Percentiles rank a stretch among this genome's conserved stretches.
Evolutionary conservation across 139 green algal genomes (phyloP).

Genomic region (Nannochloris sp.): DNA sequence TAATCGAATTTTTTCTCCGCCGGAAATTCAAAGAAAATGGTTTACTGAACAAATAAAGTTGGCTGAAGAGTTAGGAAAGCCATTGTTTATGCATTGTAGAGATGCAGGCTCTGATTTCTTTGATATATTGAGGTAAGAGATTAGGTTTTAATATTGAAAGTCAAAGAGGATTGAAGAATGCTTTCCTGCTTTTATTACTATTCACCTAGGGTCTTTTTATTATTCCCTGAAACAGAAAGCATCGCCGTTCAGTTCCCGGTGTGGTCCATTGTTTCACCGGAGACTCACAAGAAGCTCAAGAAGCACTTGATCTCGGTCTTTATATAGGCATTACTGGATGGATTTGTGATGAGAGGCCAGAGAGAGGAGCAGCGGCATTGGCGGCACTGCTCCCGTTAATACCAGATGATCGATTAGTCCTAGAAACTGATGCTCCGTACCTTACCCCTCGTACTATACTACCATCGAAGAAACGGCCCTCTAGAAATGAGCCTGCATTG

Average conservation of each 20-base stretch:
- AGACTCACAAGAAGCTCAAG: conserved; percentile 38
- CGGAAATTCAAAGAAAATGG: conserved; percentile 54
- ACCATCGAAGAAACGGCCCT: conserved; percentile 39
- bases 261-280: conserved; percentile 78
- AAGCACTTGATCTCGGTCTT: conserved; percentile 42
- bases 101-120: conserved; percentile 45
- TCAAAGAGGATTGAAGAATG: background rate
- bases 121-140: conserved; percentile 31
- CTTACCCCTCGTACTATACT: conserved; percentile 50
- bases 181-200: background rate
- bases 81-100: conserved; percentile 75
- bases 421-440: conserved; percentile 75
- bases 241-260: conserved; percentile 30
- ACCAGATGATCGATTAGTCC: conserved; percentile 52
- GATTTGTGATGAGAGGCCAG: conserved; percentile 61
- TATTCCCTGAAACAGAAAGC: conserved; percentile 26
- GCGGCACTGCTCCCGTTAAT: conserved; percentile 48
- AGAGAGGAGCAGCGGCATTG: conserved; percentile 52
- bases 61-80: conserved; percentile 50
- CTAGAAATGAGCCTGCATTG: conserved; percentile 65
- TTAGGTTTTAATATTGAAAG: background rate
- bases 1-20: conserved; percentile 68
- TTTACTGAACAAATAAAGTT: conserved; percentile 55
- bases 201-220: background rate
- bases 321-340: conserved; percentile 73